Conservation (phyloP, 176 grass and related monocot species). For the Carex pumila region DNA sequence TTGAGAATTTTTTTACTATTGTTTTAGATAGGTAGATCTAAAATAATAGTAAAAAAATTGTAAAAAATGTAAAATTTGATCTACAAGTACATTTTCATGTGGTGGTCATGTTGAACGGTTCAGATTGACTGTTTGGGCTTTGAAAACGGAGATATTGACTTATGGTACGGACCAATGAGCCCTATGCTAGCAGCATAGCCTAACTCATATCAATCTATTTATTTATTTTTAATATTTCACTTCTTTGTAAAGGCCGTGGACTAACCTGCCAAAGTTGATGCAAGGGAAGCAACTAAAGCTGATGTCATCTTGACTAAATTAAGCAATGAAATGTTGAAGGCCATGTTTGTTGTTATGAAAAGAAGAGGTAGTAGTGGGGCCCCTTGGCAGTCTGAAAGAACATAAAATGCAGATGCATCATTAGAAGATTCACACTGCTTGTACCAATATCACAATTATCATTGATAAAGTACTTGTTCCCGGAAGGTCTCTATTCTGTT, state of each 20-base stretch:
- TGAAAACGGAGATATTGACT: no score
- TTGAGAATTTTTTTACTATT: no score
- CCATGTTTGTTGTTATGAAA: conserved; percentile 77
- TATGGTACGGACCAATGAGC: no score
- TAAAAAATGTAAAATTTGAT: no score
- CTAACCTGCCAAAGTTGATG: conserved; percentile 77
- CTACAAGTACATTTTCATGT: no score
- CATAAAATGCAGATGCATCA: not conserved
- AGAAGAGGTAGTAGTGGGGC: conserved; percentile 69
- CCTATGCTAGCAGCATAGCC: no score
- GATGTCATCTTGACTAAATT: conserved; percentile 93
- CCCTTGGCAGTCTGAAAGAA: conserved; percentile 71
- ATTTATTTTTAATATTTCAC: not conserved
- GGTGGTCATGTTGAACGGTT: no score
- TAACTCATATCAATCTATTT: not conserved
- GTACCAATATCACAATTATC: not conserved
- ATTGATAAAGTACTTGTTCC: not conserved
- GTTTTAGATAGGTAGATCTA: no score
- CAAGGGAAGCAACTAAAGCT: conserved; percentile 74
- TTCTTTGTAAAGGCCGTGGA: not conserved
- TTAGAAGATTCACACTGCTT: not conserved
- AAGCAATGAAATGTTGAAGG: conserved; percentile 85
- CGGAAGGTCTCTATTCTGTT: not conserved
- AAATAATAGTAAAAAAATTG: no score
- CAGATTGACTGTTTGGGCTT: no score